Base-by-base conservation (phyloP, 768 basidiomycete genomes). In the Sarcodon sp. region DNA sequence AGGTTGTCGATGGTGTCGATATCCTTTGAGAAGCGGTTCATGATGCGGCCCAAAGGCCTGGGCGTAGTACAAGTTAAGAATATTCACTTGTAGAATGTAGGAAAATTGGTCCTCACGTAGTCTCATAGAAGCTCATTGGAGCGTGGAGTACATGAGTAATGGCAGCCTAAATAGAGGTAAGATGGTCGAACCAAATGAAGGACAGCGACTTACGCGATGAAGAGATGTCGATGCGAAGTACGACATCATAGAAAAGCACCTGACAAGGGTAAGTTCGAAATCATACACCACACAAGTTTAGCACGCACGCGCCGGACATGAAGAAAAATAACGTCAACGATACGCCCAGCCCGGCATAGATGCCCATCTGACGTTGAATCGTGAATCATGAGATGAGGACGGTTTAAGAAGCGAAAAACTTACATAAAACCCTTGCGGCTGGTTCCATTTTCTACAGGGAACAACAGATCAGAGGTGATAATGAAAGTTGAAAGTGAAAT, bases 51-150 rank as follows among this genome's bases (percentile, higher is more conserved):
- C 16, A 87, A 70, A 6, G 87, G 87, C 72, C 84, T 87, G 1
- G 82, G 89, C 53, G 39, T 51, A 48, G 31, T 49, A 57, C 50
- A 41, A 52, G 21, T 32, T 48, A 16, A 47, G 49, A 49, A 49
- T 52, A 47, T 15, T 47, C 35, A 18, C 38, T 49, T 27, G 34
- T 10, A 44, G 16, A 8, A 37, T 21, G 6, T 10, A 3, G 37
- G 11, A 31, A 2, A 9, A 13, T 39, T 33, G 36, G 38, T 57
- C 69, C 55, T 56, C 81, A 80, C 5, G 85, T 87, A 1, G 82
- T 90, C 58, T 93, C 91, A 58, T 90, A 93, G 67, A 90, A 92
- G 6, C 78, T 79, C 82, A 88, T 90, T 0, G 89, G 89, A 0
- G 88, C 87, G 59, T 80, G 76, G 73, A 93, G 76, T 44, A 91